A percentile compares a stretch with the other conserved stretches of the same genome.
These are phyloP conservation scores for Nicotiana attenuata DNA, from an alignment of 257 asterid genomes.

Conservation along the genomic window DNA sequence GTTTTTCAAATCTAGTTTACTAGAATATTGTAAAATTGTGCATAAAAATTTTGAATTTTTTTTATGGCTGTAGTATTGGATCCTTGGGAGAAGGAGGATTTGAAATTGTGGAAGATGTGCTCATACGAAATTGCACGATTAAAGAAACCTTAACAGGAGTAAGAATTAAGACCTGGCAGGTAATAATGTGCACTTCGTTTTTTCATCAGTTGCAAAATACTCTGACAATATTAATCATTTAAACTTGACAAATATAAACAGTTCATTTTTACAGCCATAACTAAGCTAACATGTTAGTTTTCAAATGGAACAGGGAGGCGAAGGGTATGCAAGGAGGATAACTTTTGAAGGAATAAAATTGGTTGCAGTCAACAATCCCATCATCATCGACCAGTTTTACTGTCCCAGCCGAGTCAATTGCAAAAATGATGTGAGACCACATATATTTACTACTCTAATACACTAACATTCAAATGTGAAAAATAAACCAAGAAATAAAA, in stretches of 20 bases:
- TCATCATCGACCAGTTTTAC: conserved; percentile 55
- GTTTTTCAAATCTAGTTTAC: neutral
- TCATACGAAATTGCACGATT: conserved; percentile 46
- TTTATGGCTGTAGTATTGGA: conserved; percentile 39
- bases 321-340: conserved; percentile 55
- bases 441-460: neutral
- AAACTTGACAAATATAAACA: neutral
- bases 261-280: neutral
- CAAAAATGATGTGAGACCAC: conserved; percentile 36
- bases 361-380: conserved; percentile 47
- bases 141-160: conserved; percentile 52
- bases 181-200: conserved; percentile 5
- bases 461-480: neutral
- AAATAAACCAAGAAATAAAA: neutral
- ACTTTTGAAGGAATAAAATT: conserved; percentile 44
- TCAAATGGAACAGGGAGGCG: conserved; percentile 44
- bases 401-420: conserved; percentile 55
- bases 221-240: neutral
- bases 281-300: neutral
- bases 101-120: conserved; percentile 56
- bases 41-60: neutral
- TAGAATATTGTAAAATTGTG: neutral
- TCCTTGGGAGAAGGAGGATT: conserved; percentile 53
- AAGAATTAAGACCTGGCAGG: conserved; percentile 58
- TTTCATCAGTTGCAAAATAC: neutral